Conservation (phyloP, 257 asterid genomes). For the Plectranthus barbatus region DNA sequence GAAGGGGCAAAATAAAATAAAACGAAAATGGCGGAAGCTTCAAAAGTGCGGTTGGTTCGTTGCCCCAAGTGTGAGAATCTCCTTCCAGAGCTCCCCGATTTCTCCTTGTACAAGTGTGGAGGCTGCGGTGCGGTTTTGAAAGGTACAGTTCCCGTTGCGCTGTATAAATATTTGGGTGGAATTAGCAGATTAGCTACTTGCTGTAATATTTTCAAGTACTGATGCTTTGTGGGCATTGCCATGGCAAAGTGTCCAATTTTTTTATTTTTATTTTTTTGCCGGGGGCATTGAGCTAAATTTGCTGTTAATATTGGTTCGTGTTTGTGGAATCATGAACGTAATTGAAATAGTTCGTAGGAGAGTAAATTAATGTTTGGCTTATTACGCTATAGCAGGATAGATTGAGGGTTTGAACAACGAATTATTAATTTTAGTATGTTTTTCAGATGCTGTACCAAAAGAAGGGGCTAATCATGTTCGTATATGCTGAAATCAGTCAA, state of each 20-base stretch:
- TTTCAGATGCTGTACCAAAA: neutral
- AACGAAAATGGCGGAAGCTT: slow-evolving; percentile 46
- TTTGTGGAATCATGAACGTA: neutral
- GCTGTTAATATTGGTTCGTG: neutral
- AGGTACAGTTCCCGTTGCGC: slow-evolving; percentile 35
- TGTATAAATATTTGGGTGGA: neutral
- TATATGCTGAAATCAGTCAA: neutral
- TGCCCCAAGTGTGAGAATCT: slow-evolving; percentile 95
- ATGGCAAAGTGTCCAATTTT: neutral
- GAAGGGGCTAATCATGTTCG: neutral
- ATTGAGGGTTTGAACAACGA: neutral
- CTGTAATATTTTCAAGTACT: neutral
- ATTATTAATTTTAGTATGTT: neutral
- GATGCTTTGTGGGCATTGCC: neutral
- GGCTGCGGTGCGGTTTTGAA: slow-evolving; percentile 84
- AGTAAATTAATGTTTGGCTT: neutral
- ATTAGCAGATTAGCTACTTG: slow-evolving; percentile 13
- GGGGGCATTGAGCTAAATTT: neutral
- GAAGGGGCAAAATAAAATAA: neutral
- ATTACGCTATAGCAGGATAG: neutral
- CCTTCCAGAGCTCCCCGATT: slow-evolving; percentile 68
- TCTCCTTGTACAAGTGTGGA: slow-evolving; percentile 86
- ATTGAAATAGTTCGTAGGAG: neutral
- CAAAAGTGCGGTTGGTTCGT: slow-evolving; percentile 66
- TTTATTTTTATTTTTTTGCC: too few species aligned